Evolutionary conservation across 2,329 filamentous ascomycete genomes (phyloP).

Genomic region (Coniella lustricola): DNA sequence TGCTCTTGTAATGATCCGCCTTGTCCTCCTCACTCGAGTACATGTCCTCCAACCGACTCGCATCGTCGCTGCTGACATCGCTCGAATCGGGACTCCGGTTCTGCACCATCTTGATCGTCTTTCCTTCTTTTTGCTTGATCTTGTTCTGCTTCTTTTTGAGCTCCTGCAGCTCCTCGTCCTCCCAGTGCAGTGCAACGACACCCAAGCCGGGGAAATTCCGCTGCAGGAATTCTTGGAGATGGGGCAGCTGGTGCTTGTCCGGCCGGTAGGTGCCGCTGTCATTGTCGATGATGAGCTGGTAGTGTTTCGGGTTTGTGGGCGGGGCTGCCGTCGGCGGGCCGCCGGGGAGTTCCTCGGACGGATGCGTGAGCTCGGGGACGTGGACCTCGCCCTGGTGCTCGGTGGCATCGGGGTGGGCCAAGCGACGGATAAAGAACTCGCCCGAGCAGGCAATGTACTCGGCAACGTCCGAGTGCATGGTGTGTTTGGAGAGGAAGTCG

Average conservation of each 20-base stretch:
- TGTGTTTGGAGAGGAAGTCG: slow-evolving; percentile 88
- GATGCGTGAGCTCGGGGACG: slow-evolving; percentile 43
- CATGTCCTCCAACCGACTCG: slow-evolving; percentile 44
- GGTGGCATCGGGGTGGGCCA: slow-evolving; percentile 41
- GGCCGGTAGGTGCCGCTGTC: slow-evolving; percentile 91
- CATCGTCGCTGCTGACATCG: slow-evolving; percentile 45
- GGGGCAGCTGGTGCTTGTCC: slow-evolving; percentile 66
- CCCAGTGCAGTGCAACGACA: slow-evolving; percentile 69
- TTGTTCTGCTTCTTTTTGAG: slow-evolving; percentile 73
- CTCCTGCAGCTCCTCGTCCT: slow-evolving; percentile 63
- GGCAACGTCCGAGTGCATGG: slow-evolving; percentile 90
- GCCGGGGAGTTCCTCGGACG: slow-evolving; percentile 38
- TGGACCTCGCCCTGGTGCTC: slow-evolving; percentile 30
- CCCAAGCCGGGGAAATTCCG: slow-evolving; percentile 71
- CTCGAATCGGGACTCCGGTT: slow-evolving; percentile 45
- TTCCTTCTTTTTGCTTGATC: slow-evolving; percentile 60
- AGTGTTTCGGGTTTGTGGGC: slow-evolving; percentile 47
- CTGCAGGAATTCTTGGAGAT: slow-evolving; percentile 63
- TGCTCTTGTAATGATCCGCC: slow-evolving; percentile 33
- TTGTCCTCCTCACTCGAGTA: slow-evolving; percentile 31
- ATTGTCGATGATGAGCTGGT: slow-evolving; percentile 90
- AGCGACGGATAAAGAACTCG: slow-evolving; percentile 81
- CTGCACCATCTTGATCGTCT: slow-evolving; percentile 46
- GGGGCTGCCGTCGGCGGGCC: slow-evolving; percentile 38
- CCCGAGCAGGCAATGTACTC: slow-evolving; percentile 88